Conservation (phyloP, 2,329 filamentous ascomycete species). For the Alternaria sp. region DNA sequence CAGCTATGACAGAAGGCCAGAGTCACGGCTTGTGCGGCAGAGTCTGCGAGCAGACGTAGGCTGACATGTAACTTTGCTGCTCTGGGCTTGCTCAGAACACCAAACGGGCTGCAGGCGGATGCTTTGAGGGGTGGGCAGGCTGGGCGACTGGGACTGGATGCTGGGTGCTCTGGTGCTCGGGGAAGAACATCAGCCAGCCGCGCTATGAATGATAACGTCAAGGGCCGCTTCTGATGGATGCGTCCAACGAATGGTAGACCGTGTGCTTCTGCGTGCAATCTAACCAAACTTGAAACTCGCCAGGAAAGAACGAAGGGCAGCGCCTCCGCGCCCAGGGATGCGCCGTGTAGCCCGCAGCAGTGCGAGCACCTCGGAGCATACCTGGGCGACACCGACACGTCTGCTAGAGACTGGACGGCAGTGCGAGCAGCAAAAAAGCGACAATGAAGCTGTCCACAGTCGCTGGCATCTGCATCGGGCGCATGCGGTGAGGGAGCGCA, state of each 20-base stretch:
- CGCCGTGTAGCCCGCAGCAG: conserved; percentile 9
- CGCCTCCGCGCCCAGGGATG: conserved; percentile 15
- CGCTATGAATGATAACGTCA: conserved; percentile 29
- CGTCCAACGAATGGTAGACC: conserved; percentile 34
- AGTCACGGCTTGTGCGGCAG: conserved; percentile 8
- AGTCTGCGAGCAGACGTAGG: conserved; percentile 4
- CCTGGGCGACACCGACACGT: background rate
- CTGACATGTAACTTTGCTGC: background rate
- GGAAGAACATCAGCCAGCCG: conserved; percentile 27
- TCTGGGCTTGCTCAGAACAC: conserved; percentile 6
- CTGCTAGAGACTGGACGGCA: background rate
- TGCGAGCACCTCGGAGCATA: background rate
- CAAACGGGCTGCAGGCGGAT: conserved; percentile 9
- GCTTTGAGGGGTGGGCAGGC: conserved; percentile 5
- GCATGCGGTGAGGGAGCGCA: conserved; percentile 22
- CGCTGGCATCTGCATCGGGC: conserved; percentile 11
- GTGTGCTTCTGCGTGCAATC: conserved; percentile 37
- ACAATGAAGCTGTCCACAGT: background rate
- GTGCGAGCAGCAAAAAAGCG: background rate
- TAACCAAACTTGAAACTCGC: conserved; percentile 42
- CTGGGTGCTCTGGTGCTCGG: conserved; percentile 12
- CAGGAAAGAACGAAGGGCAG: conserved; percentile 24
- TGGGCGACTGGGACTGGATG: conserved; percentile 19
- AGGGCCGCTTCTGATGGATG: conserved; percentile 23
- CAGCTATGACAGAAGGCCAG: conserved; percentile 1